Conservation (phyloP, 345 rosid genomes). For the Ceriops decandra region DNA sequence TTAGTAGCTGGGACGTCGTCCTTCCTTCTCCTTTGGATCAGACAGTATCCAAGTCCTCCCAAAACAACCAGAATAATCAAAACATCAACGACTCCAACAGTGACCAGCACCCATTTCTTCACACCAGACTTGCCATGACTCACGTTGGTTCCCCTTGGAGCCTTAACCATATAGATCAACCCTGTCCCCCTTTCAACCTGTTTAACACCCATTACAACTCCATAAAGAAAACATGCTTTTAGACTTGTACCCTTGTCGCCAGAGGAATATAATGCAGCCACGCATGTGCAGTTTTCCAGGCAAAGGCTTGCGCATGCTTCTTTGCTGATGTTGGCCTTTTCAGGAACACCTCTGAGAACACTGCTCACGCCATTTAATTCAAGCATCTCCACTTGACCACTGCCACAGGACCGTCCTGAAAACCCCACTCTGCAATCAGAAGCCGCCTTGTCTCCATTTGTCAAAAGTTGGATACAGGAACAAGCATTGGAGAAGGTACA, state of each 20-base stretch:
- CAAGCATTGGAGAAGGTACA: conserved; percentile 71
- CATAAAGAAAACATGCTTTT: conserved; percentile 50
- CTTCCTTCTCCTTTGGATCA: conserved; percentile 48
- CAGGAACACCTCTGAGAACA: conserved; percentile 45
- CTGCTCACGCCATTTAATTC: conserved; percentile 56
- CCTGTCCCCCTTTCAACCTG: conserved; percentile 49
- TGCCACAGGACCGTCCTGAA: conserved; percentile 33
- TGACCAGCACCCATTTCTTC: conserved; percentile 63
- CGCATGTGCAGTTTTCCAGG: conserved; percentile 60
- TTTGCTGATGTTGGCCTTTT: conserved; percentile 43
- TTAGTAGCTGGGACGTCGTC: neutral
- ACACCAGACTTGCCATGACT: conserved; percentile 39
- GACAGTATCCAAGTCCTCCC: conserved; percentile 57
- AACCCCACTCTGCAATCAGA: conserved; percentile 35
- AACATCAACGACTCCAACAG: conserved; percentile 73
- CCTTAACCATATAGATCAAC: conserved; percentile 70
- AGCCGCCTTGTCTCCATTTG: conserved; percentile 17
- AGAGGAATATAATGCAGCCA: conserved; percentile 46
- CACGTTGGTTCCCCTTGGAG: conserved; percentile 47
- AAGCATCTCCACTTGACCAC: conserved; percentile 45
- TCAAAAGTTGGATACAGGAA: conserved; percentile 46
- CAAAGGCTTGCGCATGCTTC: conserved; percentile 51
- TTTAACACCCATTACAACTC: conserved; percentile 62
- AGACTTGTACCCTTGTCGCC: neutral
- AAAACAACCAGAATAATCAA: conserved; percentile 47